A percentile compares a stretch with the other conserved stretches of the same genome.
phyloP scores from a whole-genome alignment of 2,329 filamentous ascomycete genomes.

The Lasiodiplodia sp. region DNA sequence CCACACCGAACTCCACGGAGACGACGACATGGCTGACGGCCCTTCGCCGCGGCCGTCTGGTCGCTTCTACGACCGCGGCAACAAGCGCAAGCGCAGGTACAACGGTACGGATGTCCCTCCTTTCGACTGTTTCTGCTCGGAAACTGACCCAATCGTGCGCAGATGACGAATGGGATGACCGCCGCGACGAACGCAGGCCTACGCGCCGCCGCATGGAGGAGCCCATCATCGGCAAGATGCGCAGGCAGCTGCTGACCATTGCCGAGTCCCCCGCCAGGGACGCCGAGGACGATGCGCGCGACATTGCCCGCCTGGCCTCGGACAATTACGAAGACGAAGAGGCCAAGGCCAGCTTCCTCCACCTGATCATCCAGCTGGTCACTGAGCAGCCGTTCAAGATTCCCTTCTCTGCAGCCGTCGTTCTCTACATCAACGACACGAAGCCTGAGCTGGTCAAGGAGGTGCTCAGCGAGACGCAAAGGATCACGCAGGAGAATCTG shows the following conservation, averaged over 20 bases:
- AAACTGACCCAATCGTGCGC: not conserved
- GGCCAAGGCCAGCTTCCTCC: constrained; percentile 74
- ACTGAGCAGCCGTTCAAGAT: constrained; percentile 96
- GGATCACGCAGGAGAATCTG: constrained; percentile 71
- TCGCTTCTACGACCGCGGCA: constrained; percentile 33
- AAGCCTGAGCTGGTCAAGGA: constrained; percentile 77
- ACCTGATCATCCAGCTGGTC: constrained; percentile 77
- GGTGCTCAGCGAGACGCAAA: constrained; percentile 69
- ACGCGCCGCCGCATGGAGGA: constrained; percentile 46
- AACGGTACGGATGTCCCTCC: constrained; percentile 67
- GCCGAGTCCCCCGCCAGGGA: constrained; percentile 40
- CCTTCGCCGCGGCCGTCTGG: constrained; percentile 34
- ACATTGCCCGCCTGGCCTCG: constrained; percentile 68
- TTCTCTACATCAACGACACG: constrained; percentile 79
- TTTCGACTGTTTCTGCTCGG: not conserved
- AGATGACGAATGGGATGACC: constrained; percentile 37
- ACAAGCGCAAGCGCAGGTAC: constrained; percentile 78
- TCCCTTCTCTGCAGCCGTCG: constrained; percentile 87
- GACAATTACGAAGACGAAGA: constrained; percentile 83
- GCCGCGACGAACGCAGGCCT: constrained; percentile 41
- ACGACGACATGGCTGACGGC: constrained; percentile 24
- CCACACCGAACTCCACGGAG: constrained; percentile 3
- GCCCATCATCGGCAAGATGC: constrained; percentile 43
- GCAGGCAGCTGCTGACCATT: constrained; percentile 45
- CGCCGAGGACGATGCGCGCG: constrained; percentile 44